A percentile compares a stretch with the other conserved stretches of the same genome.
phyloP scores from a whole-genome alignment of 2,329 filamentous ascomycete genomes.

The Ampelomyces quisqualis region DNA sequence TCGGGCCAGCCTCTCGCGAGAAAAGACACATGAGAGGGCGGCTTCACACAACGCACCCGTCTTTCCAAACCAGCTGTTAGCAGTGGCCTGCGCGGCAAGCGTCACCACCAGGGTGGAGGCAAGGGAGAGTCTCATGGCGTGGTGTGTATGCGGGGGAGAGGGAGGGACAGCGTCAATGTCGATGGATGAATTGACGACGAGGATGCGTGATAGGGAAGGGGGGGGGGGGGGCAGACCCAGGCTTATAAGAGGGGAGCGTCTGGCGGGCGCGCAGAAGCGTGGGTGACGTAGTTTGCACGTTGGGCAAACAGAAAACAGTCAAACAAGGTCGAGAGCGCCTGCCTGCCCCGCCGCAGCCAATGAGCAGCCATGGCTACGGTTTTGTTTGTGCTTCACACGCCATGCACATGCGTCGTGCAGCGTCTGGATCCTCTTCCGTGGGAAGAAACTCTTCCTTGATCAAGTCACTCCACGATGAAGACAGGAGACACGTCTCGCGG shows the following conservation, averaged over 20 bases:
- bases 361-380: slow-evolving; percentile 15
- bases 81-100: slow-evolving; percentile 70
- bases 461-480: not conserved
- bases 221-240: slow-evolving; percentile 14
- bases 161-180: slow-evolving; percentile 17
- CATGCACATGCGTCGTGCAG: not conserved
- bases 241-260: slow-evolving; percentile 29
- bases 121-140: slow-evolving; percentile 73
- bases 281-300: slow-evolving; percentile 38
- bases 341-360: slow-evolving; percentile 23
- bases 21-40: slow-evolving; percentile 18
- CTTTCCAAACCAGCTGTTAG: slow-evolving; percentile 83
- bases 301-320: slow-evolving; percentile 11
- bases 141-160: slow-evolving; percentile 30
- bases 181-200: slow-evolving; percentile 22
- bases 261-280: slow-evolving; percentile 16
- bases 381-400: slow-evolving; percentile 19
- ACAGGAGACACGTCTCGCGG: not conserved
- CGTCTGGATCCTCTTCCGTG: too few species aligned
- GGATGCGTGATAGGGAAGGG: slow-evolving; percentile 7
- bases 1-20: not conserved
- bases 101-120: slow-evolving; percentile 68
- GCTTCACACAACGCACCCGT: slow-evolving; percentile 62
- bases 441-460: too few species aligned
- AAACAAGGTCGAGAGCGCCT: slow-evolving; percentile 24